Evolutionary conservation across 805 yeast species (phyloP).

Genomic region (Candida alai): DNA sequence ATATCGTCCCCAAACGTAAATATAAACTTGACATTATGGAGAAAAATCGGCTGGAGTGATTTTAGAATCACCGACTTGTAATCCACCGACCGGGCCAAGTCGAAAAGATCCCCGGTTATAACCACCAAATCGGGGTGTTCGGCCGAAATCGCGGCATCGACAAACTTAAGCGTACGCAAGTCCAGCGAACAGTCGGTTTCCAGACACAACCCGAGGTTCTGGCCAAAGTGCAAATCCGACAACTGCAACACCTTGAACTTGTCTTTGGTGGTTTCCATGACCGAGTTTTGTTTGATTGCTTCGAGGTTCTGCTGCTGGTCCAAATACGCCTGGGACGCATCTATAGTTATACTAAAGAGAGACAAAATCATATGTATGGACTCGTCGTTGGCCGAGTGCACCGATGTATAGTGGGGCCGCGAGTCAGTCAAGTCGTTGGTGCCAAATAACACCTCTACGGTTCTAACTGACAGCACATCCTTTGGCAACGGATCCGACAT

Average conservation of each 20-base stretch:
- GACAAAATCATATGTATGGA: conserved; percentile 12
- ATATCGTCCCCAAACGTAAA: conserved; percentile 39
- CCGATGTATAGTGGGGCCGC: conserved; percentile 19
- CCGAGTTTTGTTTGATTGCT: background rate
- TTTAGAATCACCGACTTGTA: conserved; percentile 28
- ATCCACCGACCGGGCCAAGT: conserved; percentile 21
- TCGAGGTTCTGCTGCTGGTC: background rate
- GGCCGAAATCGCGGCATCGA: conserved; percentile 19
- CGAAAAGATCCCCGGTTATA: conserved; percentile 40
- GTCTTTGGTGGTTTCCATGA: background rate
- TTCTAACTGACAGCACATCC: conserved; percentile 13
- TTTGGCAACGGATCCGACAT: conserved; percentile 16
- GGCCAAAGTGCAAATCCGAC: conserved; percentile 39
- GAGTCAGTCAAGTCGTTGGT: conserved; percentile 26
- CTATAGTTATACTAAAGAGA: conserved; percentile 3
- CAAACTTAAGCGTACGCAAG: conserved; percentile 26
- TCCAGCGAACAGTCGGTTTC: conserved; percentile 23
- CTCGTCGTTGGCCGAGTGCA: conserved; percentile 5
- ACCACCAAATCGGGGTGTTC: conserved; percentile 34
- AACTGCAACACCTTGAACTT: conserved; percentile 34
- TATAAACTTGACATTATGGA: conserved; percentile 27
- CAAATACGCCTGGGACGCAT: background rate
- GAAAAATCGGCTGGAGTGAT: conserved; percentile 30
- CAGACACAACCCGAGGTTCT: conserved; percentile 20
- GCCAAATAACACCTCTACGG: conserved; percentile 28